Conservation (phyloP, 2,329 filamentous ascomycete genomes). For the Fusarium sp. region DNA sequence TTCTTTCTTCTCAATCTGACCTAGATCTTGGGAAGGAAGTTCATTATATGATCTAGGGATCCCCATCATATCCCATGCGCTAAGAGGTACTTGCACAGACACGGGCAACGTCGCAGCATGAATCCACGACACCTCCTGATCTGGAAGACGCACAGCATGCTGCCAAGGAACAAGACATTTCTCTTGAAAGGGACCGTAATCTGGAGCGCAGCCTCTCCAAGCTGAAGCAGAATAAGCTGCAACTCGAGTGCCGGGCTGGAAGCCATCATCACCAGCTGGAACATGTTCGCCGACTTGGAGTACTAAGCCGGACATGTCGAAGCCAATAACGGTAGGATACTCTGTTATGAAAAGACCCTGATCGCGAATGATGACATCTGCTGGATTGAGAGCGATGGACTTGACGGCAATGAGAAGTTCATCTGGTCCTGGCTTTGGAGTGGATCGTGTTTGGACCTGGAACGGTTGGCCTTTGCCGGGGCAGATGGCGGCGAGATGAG, state of each 20-base stretch:
- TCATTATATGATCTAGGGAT: slow-evolving; percentile 39
- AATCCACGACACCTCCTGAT: slow-evolving; percentile 48
- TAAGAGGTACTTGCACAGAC: slow-evolving; percentile 47
- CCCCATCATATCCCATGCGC: slow-evolving; percentile 50
- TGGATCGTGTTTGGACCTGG: slow-evolving; percentile 48
- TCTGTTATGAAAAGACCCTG: slow-evolving; percentile 50
- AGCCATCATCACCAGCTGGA: slow-evolving; percentile 37
- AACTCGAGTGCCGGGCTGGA: slow-evolving; percentile 48
- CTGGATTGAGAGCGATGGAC: slow-evolving; percentile 58
- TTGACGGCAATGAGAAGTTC: slow-evolving; percentile 59
- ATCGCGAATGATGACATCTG: slow-evolving; percentile 53
- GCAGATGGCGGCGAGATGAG: slow-evolving; percentile 52
- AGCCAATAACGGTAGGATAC: slow-evolving; percentile 54
- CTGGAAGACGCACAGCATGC: slow-evolving; percentile 48
- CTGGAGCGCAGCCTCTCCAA: slow-evolving; percentile 53
- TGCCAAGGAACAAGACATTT: slow-evolving; percentile 52
- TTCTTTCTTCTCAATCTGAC: slow-evolving; percentile 35
- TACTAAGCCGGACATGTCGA: slow-evolving; percentile 55
- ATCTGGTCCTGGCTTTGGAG: slow-evolving; percentile 53
- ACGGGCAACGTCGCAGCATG: slow-evolving; percentile 52
- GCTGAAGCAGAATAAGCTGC: slow-evolving; percentile 49
- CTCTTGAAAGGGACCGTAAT: slow-evolving; percentile 59
- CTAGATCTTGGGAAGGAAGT: neutral
- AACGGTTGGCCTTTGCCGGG: slow-evolving; percentile 49
- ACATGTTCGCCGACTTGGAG: slow-evolving; percentile 52